Evolutionary conservation across 1,284 basidiomycete genomes (phyloP), one percentile per base, ranked within the genome.

Genomic region (Naganishia cerealis): DNA sequence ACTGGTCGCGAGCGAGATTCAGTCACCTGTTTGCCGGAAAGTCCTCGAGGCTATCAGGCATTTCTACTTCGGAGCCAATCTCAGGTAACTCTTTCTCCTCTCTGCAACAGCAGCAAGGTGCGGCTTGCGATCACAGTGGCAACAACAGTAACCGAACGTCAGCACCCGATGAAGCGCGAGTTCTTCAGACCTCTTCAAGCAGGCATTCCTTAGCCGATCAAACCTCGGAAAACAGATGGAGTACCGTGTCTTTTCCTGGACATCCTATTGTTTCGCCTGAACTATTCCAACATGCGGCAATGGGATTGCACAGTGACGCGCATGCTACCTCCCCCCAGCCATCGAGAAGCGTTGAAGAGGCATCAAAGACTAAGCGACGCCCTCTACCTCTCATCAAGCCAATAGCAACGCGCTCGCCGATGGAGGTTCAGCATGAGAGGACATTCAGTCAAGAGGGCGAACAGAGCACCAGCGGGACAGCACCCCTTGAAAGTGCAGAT

Each of bases 31-130:
- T 63, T 26, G 61, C 61, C 21, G 50, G 43, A 26, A 39, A 21
- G 2, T 42, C 38, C 21, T 50, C 21, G 6, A 50, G 61, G 10
- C 18, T 33, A 29, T 63, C 61, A 9, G 61, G 1, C 16, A 46
- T 21, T 16, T 48, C 42, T 3, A 39, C 57, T 16, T 21, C 21
- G 15, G 61, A 63, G 29, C 61, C 61, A 12, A 15, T 54, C 24
- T 42, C 61, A 6, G 61, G 61, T 15, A 63, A 63, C 16, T 54
- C 61, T 5, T 63, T 63, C 24, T 63, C 61, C 4, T 63, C 61
- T 6, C 33, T 63, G 21, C 61, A 33, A 13, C 50, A 63, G 50
- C 61, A 63, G 50, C 61, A 63, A 29, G 6, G 43, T n/a, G 21
- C 46, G 24, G n/a, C 46, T 8, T 50, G 46, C n/a, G 24, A 50